A percentile compares a stretch with the other conserved stretches of the same genome.
phyloP scores from a whole-genome alignment of 1,284 basidiomycete species.

The Marasmius sp. region DNA sequence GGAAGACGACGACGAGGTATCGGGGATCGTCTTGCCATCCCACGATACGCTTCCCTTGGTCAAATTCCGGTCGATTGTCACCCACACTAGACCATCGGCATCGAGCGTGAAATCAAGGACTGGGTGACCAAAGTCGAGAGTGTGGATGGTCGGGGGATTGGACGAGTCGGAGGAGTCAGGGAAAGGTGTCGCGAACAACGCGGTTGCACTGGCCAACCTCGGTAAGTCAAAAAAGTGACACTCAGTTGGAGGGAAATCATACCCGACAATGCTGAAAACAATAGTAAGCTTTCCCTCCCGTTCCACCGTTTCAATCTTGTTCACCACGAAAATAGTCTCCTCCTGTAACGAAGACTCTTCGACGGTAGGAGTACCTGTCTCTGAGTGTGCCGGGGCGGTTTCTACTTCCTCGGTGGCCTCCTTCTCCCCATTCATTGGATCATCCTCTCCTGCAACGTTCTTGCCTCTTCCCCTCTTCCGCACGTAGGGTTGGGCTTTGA shows the following conservation, averaged over 20 bases:
- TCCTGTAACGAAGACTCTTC: slow-evolving; percentile 1
- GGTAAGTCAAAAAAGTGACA: slow-evolving; percentile 2
- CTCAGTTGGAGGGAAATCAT: slow-evolving; percentile 19
- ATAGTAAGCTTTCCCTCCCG: slow-evolving; percentile 36
- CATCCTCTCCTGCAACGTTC: slow-evolving; percentile 19
- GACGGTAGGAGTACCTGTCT: slow-evolving; percentile 2
- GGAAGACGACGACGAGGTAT: neutral
- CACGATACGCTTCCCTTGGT: slow-evolving; percentile 8
- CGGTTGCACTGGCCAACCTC: slow-evolving; percentile 55
- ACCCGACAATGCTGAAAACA: slow-evolving; percentile 73
- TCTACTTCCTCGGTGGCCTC: slow-evolving; percentile 20
- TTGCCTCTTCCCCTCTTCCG: slow-evolving; percentile 36
- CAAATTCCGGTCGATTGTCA: slow-evolving; percentile 50
- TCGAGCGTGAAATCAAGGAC: slow-evolving; percentile 58
- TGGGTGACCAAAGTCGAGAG: slow-evolving; percentile 54
- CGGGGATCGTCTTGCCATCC: slow-evolving; percentile 4
- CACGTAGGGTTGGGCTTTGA: slow-evolving; percentile 38
- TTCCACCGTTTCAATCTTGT: slow-evolving; percentile 46
- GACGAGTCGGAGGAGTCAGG: slow-evolving; percentile 32
- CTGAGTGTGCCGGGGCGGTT: slow-evolving; percentile 12
- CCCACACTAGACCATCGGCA: slow-evolving; percentile 43
- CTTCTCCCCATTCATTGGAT: slow-evolving; percentile 19
- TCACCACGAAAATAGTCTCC: slow-evolving; percentile 47
- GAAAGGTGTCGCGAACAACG: slow-evolving; percentile 52
- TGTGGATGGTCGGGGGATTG: slow-evolving; percentile 30